These are phyloP conservation scores for Trichoderma guizhouense DNA, from an alignment of 2,329 filamentous ascomycete species.

Conservation along the genomic window DNA sequence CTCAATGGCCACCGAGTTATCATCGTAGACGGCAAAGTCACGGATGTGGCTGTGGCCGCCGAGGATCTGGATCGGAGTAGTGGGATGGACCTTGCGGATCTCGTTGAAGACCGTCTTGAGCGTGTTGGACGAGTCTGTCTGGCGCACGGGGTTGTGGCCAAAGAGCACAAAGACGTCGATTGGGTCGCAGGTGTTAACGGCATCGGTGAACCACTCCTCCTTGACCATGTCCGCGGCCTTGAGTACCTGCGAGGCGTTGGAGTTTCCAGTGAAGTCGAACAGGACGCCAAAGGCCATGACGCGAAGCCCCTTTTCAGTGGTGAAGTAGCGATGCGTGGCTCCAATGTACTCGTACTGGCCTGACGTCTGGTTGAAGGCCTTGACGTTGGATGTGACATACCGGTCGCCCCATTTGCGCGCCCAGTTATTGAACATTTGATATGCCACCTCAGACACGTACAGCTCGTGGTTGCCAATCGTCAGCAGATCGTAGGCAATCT, in stretches of 20 bases:
- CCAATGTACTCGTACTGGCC: conserved; percentile 41
- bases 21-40: conserved; percentile 63
- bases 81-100: conserved; percentile 54
- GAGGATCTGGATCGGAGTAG: conserved; percentile 61
- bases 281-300: conserved; percentile 45
- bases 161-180: conserved; percentile 63
- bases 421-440: conserved; percentile 59
- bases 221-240: conserved; percentile 49
- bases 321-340: conserved; percentile 44
- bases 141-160: conserved; percentile 59
- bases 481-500: conserved; percentile 42
- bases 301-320: conserved; percentile 40
- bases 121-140: conserved; percentile 42
- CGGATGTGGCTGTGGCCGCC: conserved; percentile 64
- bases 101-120: conserved; percentile 49
- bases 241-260: conserved; percentile 59
- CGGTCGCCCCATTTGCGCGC: conserved; percentile 51
- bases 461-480: conserved; percentile 61
- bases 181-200: conserved; percentile 49
- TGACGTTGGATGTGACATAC: conserved; percentile 46
- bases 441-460: conserved; percentile 59
- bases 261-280: conserved; percentile 53
- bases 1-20: conserved; percentile 58
- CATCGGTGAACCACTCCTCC: conserved; percentile 58
- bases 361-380: conserved; percentile 40